Percentiles rank a stretch among this genome's conserved stretches.
phyloP scores from a whole-genome alignment of 2,329 filamentous ascomycete genomes.

The Beauveria australis region DNA sequence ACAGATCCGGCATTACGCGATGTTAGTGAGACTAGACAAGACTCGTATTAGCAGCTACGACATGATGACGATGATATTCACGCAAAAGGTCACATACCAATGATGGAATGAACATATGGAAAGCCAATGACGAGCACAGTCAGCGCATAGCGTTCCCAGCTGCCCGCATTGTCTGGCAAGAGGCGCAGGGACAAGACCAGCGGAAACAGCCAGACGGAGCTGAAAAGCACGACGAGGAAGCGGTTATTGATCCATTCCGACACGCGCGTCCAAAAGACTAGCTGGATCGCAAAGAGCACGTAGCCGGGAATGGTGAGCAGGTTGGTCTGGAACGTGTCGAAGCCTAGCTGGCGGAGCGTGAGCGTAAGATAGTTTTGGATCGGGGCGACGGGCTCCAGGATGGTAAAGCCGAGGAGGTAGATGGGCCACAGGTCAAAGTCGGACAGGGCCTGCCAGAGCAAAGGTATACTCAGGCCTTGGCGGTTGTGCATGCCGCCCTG shows the following conservation, averaged over 20 bases:
- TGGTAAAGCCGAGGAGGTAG: conserved; percentile 44
- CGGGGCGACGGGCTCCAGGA: conserved; percentile 36
- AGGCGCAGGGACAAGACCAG: conserved; percentile 20
- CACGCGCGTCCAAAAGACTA: conserved; percentile 21
- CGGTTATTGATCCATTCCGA: conserved; percentile 28
- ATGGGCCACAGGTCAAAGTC: conserved; percentile 43
- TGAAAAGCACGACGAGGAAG: conserved; percentile 20
- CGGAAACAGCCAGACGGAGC: conserved; percentile 13
- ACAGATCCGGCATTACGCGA: conserved; percentile 52
- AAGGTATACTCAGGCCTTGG: conserved; percentile 40
- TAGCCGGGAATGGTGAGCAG: conserved; percentile 53
- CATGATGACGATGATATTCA: not conserved
- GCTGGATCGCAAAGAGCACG: conserved; percentile 34
- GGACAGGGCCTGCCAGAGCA: conserved; percentile 42
- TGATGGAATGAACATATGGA: conserved; percentile 32
- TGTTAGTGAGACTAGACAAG: not conserved
- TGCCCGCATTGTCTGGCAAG: conserved; percentile 19
- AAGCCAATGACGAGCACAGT: conserved; percentile 23
- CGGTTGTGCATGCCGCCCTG: conserved; percentile 51
- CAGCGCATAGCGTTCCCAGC: conserved; percentile 24
- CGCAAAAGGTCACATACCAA: not conserved
- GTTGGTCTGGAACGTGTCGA: conserved; percentile 54
- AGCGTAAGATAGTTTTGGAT: conserved; percentile 50
- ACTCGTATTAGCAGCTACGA: not conserved
- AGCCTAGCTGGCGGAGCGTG: conserved; percentile 47